Percentiles rank a stretch among this genome's conserved stretches.
phyloP scores from a whole-genome alignment of 1,284 basidiomycete genomes.

The Ustilago hordei region DNA sequence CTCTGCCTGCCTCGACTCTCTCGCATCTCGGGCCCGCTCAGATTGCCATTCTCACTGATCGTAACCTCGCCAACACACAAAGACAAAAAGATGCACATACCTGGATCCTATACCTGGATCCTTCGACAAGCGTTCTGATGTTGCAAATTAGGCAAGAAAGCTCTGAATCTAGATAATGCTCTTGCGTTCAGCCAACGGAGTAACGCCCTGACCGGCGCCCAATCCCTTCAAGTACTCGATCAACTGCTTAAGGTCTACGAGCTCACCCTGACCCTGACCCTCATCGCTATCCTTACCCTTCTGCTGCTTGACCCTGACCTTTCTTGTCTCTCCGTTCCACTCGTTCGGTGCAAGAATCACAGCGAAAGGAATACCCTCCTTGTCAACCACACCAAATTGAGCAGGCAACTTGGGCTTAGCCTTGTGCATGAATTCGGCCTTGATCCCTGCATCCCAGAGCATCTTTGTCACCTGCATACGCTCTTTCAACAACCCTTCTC shows the following conservation, averaged over 20 bases:
- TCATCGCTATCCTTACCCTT: conserved; percentile 76
- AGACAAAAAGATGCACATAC: neutral
- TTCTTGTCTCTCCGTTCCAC: conserved; percentile 74
- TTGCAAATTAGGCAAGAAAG: neutral
- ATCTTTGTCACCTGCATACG: conserved; percentile 84
- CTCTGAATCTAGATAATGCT: conserved; percentile 26
- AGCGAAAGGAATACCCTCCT: conserved; percentile 89
- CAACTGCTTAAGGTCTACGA: conserved; percentile 73
- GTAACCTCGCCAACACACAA: too few relatives aligned
- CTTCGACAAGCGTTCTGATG: neutral
- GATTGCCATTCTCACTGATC: neutral
- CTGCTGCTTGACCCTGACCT: conserved; percentile 91
- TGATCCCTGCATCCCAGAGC: conserved; percentile 88
- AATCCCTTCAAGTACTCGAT: conserved; percentile 75
- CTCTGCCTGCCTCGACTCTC: neutral
- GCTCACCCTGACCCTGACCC: conserved; percentile 77
- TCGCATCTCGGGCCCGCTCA: neutral
- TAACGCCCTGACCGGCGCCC: conserved; percentile 29
- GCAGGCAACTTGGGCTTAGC: conserved; percentile 77
- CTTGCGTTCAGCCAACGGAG: conserved; percentile 23
- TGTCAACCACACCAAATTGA: conserved; percentile 92
- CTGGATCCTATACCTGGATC: neutral
- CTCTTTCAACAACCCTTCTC: conserved; percentile 88
- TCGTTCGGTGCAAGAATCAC: conserved; percentile 90
- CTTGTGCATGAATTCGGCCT: conserved; percentile 95